Conservation (phyloP, 2,329 filamentous ascomycete species). For the Colletotrichum tabaci region DNA sequence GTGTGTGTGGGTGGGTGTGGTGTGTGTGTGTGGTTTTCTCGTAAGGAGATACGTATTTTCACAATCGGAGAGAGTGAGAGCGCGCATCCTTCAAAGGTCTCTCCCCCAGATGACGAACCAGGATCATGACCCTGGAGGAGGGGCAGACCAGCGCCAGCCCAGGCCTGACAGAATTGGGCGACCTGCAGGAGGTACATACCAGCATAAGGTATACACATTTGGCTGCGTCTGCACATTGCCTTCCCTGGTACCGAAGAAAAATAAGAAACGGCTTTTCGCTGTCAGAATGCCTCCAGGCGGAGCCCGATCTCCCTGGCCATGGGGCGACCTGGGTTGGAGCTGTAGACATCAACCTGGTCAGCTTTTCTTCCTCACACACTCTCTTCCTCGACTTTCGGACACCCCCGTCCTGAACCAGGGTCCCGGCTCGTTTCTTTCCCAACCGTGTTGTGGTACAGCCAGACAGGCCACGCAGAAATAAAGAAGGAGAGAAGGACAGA, state of each 20-base stretch:
- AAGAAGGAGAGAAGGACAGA: neutral
- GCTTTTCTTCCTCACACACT: slow-evolving; percentile 13
- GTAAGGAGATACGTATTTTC: slow-evolving; percentile 9
- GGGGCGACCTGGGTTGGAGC: slow-evolving; percentile 26
- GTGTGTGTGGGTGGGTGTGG: neutral
- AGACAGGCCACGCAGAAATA: neutral
- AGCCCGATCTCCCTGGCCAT: slow-evolving; percentile 40
- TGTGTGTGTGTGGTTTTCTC: neutral
- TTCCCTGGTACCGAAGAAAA: slow-evolving; percentile 32
- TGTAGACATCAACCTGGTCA: slow-evolving; percentile 32
- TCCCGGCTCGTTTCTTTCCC: slow-evolving; percentile 38
- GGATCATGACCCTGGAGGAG: slow-evolving; percentile 32
- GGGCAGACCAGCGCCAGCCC: slow-evolving; percentile 37
- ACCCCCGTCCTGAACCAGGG: slow-evolving; percentile 30
- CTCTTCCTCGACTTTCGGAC: slow-evolving; percentile 16
- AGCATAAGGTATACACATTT: slow-evolving; percentile 36
- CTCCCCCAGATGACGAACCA: slow-evolving; percentile 34
- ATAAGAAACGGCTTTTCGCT: slow-evolving; percentile 43
- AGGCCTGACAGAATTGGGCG: slow-evolving; percentile 39
- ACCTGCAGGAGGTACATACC: slow-evolving; percentile 37
- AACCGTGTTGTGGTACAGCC: slow-evolving; percentile 15
- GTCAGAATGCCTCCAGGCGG: slow-evolving; percentile 39
- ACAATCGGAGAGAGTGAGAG: slow-evolving; percentile 22
- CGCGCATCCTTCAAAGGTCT: slow-evolving; percentile 8
- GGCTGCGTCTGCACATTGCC: slow-evolving; percentile 31